Evolutionary conservation across 2,329 filamentous ascomycete species (phyloP).

Genomic region (Mycosphaerella sp.): DNA sequence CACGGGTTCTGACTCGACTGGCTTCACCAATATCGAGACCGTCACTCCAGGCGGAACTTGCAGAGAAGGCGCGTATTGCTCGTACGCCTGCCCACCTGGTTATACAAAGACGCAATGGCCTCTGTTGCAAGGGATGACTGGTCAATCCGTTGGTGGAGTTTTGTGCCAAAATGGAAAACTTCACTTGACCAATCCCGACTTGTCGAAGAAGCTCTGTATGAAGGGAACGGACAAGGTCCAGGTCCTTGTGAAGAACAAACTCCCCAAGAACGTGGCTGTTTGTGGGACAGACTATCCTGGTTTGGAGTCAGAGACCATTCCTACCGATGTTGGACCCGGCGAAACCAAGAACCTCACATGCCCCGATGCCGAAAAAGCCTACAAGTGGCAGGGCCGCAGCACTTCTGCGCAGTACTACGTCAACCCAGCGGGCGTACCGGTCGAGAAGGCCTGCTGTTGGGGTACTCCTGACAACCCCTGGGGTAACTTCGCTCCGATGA

Average conservation of each 20-base stretch:
- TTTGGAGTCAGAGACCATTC: constrained; percentile 80
- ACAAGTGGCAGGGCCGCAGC: constrained; percentile 62
- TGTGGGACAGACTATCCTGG: constrained; percentile 98
- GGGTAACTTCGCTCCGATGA: constrained; percentile 83
- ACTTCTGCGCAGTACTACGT: constrained; percentile 97
- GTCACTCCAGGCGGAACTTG: constrained; percentile 63
- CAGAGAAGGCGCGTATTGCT: constrained; percentile 65
- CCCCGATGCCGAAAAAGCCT: constrained; percentile 66
- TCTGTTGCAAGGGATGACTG: constrained; percentile 63
- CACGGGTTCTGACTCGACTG: constrained; percentile 29
- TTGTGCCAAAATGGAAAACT: constrained; percentile 74
- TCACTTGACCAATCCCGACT: constrained; percentile 62
- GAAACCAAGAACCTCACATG: constrained; percentile 60
- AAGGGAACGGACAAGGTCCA: constrained; percentile 56
- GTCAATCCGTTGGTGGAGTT: constrained; percentile 82
- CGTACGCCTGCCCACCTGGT: constrained; percentile 84
- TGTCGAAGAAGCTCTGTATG: constrained; percentile 66
- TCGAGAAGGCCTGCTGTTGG: constrained; percentile 72
- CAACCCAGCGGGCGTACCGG: constrained; percentile 67
- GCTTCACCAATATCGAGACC: constrained; percentile 52
- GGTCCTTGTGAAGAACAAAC: constrained; percentile 68
- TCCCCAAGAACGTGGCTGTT: constrained; percentile 60
- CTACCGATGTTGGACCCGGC: constrained; percentile 58
- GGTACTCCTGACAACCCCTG: constrained; percentile 50
- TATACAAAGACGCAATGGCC: constrained; percentile 95